Evolutionary conservation across 441 rosid species (phyloP), one percentile per base, ranked within the genome.

Genomic region (Monsonia emarginata): DNA sequence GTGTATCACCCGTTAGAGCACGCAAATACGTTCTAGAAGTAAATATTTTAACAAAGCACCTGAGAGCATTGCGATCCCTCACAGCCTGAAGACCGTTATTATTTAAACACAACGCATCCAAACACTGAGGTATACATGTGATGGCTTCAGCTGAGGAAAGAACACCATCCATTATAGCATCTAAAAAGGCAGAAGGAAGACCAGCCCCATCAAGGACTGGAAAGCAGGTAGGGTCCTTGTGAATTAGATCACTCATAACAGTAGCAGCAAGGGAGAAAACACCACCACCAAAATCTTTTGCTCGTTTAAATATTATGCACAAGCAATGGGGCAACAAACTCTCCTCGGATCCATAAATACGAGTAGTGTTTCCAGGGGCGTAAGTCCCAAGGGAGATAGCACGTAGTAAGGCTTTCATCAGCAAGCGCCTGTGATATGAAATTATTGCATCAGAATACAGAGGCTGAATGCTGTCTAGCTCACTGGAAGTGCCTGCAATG

Each of bases 191-290:
- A 82, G 99, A 84, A 71, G 97, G 96, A 72, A 94, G 86, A 69
- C 96, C 95, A 76, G 90, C 89, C 22, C 88, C 94, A 81, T 94
- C 96, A 67, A 94, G 81, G 61, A 89, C 80, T 72, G 91, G 74
- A 80, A 82, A 94, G 76, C 95, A 85, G n/a, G 96, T 94, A 65
- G 96, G 99, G 74, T 94, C 99, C 79, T 91, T 91, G 84, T 94
- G 99, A 77, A 94, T 91, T 69, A 89, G 81, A 80, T 94, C 97
- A 79, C 97, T 91, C 96, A 89, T 89, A 59, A 91, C 96, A 74
- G 90, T 91, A 38, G 94, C 96, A 21, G 99, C 96, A 76, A 89
- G 97, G 13, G 97, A 85, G 80, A 91, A 95, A 50, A 91, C 95
- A 50, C 97, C 99, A 60, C 99, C 99, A 54, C 99, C 96, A 65